These are phyloP conservation scores for Nicotiana rustica DNA, from an alignment of 305 asterid species.

Conservation along the genomic window DNA sequence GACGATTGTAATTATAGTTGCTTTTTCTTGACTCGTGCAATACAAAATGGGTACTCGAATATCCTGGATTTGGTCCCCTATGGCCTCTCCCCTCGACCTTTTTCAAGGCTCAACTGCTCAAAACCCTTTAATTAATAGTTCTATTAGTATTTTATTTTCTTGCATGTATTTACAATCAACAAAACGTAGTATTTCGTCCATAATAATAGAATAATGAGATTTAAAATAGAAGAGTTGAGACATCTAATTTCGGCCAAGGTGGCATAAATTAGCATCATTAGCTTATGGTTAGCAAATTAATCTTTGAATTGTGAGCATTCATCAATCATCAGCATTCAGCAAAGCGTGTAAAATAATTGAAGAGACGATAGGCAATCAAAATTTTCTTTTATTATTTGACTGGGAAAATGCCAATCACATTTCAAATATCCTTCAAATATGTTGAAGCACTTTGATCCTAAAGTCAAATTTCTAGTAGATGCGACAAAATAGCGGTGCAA, in stretches of 20 bases:
- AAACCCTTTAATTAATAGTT: not conserved
- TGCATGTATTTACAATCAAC: not conserved
- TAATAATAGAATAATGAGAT: not conserved
- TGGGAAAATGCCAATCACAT: not conserved
- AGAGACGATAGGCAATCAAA: not conserved
- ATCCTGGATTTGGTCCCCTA: conserved; percentile 24
- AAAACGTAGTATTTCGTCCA: not conserved
- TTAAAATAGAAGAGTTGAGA: not conserved
- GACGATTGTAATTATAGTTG: not conserved
- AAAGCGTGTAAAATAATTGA: not conserved
- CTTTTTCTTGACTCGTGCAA: conserved; percentile 24
- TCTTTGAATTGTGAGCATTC: not conserved
- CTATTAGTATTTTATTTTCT: not conserved
- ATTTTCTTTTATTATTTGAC: not conserved
- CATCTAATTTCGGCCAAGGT: not conserved
- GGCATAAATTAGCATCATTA: not conserved
- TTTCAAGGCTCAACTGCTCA: not conserved
- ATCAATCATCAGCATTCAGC: not conserved
- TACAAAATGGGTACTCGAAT: conserved; percentile 5
- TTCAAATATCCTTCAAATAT: conserved; percentile 10
- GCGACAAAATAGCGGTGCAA: not conserved
- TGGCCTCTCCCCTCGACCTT: too few relatives aligned
- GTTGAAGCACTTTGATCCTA: not conserved
- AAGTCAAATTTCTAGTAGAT: not conserved
- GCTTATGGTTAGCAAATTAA: not conserved